Conservation (phyloP, 2,329 filamentous ascomycete genomes). For the Aspergillus sojae region DNA sequence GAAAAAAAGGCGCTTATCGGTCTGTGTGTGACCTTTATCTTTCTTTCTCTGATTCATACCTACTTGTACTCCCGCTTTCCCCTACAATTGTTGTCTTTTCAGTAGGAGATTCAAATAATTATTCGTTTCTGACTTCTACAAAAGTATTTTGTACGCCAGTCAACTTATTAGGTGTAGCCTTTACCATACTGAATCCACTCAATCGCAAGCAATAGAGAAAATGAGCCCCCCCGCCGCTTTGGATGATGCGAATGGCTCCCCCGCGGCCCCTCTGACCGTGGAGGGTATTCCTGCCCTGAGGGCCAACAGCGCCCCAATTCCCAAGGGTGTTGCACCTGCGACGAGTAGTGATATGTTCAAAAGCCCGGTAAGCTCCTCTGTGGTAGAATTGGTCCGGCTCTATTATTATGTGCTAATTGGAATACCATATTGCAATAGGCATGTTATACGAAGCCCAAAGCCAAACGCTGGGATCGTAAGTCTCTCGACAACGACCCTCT, state of each 20-base stretch:
- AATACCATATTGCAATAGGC: slow-evolving; percentile 30
- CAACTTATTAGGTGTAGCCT: not conserved
- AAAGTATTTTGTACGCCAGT: not conserved
- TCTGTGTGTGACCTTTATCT: not conserved
- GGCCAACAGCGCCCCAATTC: slow-evolving; percentile 67
- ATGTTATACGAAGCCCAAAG: slow-evolving; percentile 67
- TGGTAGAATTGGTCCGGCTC: not conserved
- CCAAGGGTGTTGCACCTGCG: slow-evolving; percentile 74
- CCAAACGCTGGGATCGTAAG: slow-evolving; percentile 84
- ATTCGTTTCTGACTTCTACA: not conserved
- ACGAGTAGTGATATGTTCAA: slow-evolving; percentile 85
- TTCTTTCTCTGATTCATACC: slow-evolving; percentile 1
- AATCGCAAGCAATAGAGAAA: not conserved
- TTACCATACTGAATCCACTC: not conserved
- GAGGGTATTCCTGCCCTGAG: slow-evolving; percentile 69
- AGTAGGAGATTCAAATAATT: not conserved
- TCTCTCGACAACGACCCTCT: slow-evolving; percentile 26
- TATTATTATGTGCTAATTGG: slow-evolving; percentile 10
- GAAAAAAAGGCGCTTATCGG: slow-evolving; percentile 2
- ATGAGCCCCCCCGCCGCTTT: slow-evolving; percentile 34
- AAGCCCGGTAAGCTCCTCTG: slow-evolving; percentile 58
- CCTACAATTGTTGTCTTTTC: not conserved
- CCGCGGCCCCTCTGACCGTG: slow-evolving; percentile 57
- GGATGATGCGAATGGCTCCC: slow-evolving; percentile 17
- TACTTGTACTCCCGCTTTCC: slow-evolving; percentile 2